phyloP scores from a whole-genome alignment of 164 flowering plant species.

The Stephania cephalantha region DNA sequence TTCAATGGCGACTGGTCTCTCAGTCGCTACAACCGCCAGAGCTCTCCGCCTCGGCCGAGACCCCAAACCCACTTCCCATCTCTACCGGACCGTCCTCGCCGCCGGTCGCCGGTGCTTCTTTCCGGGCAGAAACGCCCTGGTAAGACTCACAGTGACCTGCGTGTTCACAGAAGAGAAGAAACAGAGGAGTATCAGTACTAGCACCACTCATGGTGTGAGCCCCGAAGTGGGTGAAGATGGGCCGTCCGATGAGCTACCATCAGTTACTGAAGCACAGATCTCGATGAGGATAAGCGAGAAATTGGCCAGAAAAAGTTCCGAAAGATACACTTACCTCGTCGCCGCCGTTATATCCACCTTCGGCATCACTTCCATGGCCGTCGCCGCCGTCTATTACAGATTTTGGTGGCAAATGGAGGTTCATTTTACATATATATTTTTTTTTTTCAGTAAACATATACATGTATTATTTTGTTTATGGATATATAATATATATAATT shows the following conservation, averaged over 20 bases:
- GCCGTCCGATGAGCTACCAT: background rate
- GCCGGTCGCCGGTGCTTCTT: background rate
- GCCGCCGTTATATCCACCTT: constrained; percentile 87
- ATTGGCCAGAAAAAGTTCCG: constrained; percentile 62
- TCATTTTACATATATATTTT: background rate
- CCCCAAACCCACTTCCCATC: constrained; percentile 16
- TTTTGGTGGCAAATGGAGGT: constrained; percentile 95
- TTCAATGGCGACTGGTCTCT: constrained; percentile 49
- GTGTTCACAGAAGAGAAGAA: constrained; percentile 42
- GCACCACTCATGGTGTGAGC: background rate
- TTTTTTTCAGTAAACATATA: no score
- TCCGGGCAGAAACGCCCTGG: background rate
- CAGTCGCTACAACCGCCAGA: constrained; percentile 28
- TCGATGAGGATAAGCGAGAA: constrained; percentile 34
- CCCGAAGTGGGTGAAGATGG: background rate
- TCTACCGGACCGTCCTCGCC: background rate
- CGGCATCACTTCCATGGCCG: constrained; percentile 79
- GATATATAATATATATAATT: no score
- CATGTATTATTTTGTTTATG: no score
- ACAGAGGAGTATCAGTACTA: constrained; percentile 1
- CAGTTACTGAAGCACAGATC: constrained; percentile 14
- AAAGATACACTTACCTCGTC: constrained; percentile 62
- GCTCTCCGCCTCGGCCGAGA: constrained; percentile 17
- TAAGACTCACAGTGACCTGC: constrained; percentile 29
- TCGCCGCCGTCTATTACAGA: constrained; percentile 74